Evolutionary conservation across 2,329 filamentous ascomycete species (phyloP).

Genomic region (Penicillium sp.): DNA sequence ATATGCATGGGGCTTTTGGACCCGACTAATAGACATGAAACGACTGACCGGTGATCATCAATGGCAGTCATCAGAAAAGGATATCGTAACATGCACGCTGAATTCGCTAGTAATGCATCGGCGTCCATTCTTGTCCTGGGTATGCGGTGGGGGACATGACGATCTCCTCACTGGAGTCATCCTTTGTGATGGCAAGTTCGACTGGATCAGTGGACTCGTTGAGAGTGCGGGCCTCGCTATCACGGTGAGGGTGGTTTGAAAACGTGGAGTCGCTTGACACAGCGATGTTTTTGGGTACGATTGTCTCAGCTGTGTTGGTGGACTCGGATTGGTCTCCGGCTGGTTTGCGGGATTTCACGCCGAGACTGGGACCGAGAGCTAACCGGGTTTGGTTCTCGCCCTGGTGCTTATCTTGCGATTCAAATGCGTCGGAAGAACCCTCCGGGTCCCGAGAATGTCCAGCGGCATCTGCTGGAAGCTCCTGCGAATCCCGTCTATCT

Average conservation of each 20-base stretch:
- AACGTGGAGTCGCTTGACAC: conserved; percentile 8
- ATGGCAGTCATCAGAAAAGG: background rate
- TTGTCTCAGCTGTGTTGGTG: background rate
- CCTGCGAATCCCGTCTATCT: background rate
- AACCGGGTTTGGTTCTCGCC: background rate
- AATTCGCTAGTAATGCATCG: conserved; percentile 21
- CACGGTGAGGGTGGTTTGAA: conserved; percentile 22
- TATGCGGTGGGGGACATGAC: conserved; percentile 51
- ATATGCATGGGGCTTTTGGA: background rate
- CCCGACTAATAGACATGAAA: background rate
- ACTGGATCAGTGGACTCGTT: conserved; percentile 29
- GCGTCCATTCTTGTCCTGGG: conserved; percentile 49
- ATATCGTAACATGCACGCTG: background rate
- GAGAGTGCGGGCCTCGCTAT: conserved; percentile 19
- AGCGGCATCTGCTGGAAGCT: background rate
- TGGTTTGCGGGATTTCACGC: conserved; percentile 12
- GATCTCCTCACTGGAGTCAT: conserved; percentile 46
- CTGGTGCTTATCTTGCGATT: background rate
- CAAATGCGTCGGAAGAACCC: background rate
- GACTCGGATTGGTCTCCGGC: background rate
- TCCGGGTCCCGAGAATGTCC: background rate
- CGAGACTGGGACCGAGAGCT: conserved; percentile 1
- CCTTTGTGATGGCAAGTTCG: conserved; percentile 34
- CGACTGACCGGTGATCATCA: background rate
- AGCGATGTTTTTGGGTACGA: conserved; percentile 1